Base-by-base conservation (phyloP, 23 red algal genomes). In the Gracilaria caudata region DNA sequence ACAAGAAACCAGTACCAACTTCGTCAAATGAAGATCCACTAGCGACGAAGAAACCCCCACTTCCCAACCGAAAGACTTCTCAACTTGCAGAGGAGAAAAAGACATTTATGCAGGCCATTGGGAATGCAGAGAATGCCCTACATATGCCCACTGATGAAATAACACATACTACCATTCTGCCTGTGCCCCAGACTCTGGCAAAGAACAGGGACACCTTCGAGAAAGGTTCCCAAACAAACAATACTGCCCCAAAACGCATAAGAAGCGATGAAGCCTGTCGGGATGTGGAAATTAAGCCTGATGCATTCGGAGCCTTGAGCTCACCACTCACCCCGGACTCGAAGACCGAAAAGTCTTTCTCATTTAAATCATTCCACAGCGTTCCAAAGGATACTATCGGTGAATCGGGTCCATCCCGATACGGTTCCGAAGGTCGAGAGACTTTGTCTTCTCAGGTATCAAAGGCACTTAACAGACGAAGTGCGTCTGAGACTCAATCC, bases 51-150 rank as follows among this genome's bases (percentile, higher is more conserved):
- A 75, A 75, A 29, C 70, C 70, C 24, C 70, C 70, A 10, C 40
- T 75, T 45, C 70, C 70, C 10, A 75, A 75, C 24, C 39, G 70
- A 3, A 75, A 47, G 70, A 75, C 70, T 46, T 75, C 70, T 75
- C 37, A 75, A 49, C 70, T 75, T 47, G 70, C 43, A n/a, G 70
- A 75, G 70, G 70, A 75, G 70, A 75, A 75, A 14, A 75, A 75
- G 70, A 46, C 70, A 46, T 43, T 43, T 29, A 46, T 75, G 70
- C 70, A 75, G 26, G 39, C 70, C 4, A 49, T 75, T 75, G 70
- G 24, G 70, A 4, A 75, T 75, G 40, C 70, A 23, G 70, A 75
- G 37, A 75, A 75, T 47, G 70, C 33, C 3, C 12, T 49, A 14
- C 70, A 43, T 6, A 46, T 75, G 3, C 39, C 70, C 13, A 47